Evolutionary conservation across 1,284 basidiomycete species (phyloP), one percentile per base, ranked within the genome.

Genomic region (Meripilus lineatus): DNA sequence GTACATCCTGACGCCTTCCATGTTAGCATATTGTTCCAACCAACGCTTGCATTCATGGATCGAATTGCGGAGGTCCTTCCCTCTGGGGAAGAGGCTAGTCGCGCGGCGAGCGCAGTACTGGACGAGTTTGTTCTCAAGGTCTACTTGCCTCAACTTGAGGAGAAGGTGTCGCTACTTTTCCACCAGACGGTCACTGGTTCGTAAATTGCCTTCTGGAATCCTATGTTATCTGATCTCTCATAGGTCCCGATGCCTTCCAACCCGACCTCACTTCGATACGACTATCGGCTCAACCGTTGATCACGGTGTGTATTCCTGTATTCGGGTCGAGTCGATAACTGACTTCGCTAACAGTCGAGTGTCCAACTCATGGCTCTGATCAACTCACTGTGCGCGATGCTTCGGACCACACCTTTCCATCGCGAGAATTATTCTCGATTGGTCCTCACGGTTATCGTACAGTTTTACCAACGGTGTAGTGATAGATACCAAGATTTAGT

Each of bases 81-180:
- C 1, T 75, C 81, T 18, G 89, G 86, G 2, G 55, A 77, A 24
- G 89, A 89, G 52, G 79, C 80, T 28, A 79, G 80, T 18, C 72
- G 77, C 44, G 77, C 83, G 2, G 88, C 92, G 28, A 85, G 81
- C 35, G 73, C 76, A 13, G 79, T 94, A 25, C 62, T 99, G 47
- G 93, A 98, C 50, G 93, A 98, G 45, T 99, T 99, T 61, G 93
- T 99, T 5, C 72, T 92, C 42, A 88, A 87, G 50, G 85, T 93
- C 1, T 99, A 97, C 67, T 68, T 99, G 33, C 94, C 95, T 1
- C 93, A 96, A 62, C 67, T 99, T 48, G 94, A 98, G 64, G 94
- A 98, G 56, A 95, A 93, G 64, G 92, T 97, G 32, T 84, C 89
- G 0, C 72, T 79, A 40, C 70, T 95, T 24, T 97, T 97, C 67